Percentiles rank a stretch among this genome's conserved stretches.
Evolutionary conservation across 2,329 filamentous ascomycete species (phyloP).

Genomic region (Colletotrichum sp.): DNA sequence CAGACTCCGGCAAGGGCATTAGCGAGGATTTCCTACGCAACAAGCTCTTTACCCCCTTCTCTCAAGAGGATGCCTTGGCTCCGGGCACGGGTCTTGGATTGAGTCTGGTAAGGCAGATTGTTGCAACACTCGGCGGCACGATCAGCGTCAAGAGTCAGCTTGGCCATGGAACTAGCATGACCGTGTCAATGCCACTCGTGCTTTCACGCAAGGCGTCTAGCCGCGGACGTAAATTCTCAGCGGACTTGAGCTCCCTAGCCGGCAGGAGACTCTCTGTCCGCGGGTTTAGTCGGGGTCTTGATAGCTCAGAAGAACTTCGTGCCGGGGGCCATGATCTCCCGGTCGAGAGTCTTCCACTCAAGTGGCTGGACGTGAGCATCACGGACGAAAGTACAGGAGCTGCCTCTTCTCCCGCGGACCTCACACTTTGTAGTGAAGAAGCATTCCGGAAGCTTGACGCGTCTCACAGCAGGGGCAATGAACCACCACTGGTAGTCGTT

Average conservation of each 20-base stretch:
- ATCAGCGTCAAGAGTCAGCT: slow-evolving; percentile 59
- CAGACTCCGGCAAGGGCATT: slow-evolving; percentile 68
- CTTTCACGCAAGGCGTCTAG: slow-evolving; percentile 8
- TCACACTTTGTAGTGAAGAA: slow-evolving; percentile 32
- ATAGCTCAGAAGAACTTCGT: slow-evolving; percentile 27
- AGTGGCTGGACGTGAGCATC: slow-evolving; percentile 39
- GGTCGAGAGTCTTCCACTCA: slow-evolving; percentile 20
- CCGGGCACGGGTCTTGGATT: slow-evolving; percentile 66
- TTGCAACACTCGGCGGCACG: slow-evolving; percentile 58
- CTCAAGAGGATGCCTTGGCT: slow-evolving; percentile 62
- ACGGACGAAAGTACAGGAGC: not conserved
- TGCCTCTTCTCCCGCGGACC: slow-evolving; percentile 17
- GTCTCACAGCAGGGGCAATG: slow-evolving; percentile 21
- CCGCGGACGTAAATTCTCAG: slow-evolving; percentile 4
- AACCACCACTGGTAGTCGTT: slow-evolving; percentile 20
- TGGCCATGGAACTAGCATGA: slow-evolving; percentile 57
- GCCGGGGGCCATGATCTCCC: slow-evolving; percentile 25
- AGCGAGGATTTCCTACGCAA: slow-evolving; percentile 62
- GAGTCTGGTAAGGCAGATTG: slow-evolving; percentile 62
- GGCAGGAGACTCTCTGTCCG: not conserved
- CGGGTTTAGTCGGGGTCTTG: slow-evolving; percentile 21
- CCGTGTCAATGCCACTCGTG: slow-evolving; percentile 46
- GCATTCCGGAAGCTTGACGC: slow-evolving; percentile 20
- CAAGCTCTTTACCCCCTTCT: slow-evolving; percentile 63
- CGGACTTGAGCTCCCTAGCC: not conserved